Percentiles rank a stretch among this genome's conserved stretches.
Conservation (phyloP, 352 stramenopile genomes). For the Globisporangium heterothallicum region DNA sequence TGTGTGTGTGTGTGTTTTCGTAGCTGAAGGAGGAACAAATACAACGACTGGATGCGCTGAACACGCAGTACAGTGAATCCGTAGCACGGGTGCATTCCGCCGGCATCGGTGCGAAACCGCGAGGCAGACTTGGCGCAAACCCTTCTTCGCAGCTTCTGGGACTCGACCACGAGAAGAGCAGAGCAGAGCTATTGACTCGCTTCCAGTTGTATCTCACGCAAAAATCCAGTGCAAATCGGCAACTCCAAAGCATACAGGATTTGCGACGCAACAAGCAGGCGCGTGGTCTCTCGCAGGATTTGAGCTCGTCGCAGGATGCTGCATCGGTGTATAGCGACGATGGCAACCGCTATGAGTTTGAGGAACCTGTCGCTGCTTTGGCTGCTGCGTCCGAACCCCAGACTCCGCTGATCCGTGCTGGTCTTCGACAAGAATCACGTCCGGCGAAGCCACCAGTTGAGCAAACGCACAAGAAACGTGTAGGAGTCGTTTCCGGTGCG, state of each 20-base stretch:
- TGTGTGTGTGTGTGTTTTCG: neutral
- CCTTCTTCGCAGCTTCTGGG: neutral
- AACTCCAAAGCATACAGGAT: neutral
- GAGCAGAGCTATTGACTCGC: slow-evolving; percentile 3
- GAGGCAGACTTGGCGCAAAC: neutral
- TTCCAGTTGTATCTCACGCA: slow-evolving; percentile 4
- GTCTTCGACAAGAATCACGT: too few relatives aligned
- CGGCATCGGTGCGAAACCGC: neutral
- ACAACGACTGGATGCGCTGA: slow-evolving; percentile 1
- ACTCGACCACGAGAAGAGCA: slow-evolving; percentile 9
- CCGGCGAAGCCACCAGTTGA: too few relatives aligned
- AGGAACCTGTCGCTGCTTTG: neutral
- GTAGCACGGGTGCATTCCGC: neutral
- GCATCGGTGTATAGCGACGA: neutral
- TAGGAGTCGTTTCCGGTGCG: too few relatives aligned
- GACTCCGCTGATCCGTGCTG: neutral
- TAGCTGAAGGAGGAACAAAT: slow-evolving; percentile 11
- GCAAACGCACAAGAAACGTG: too few relatives aligned
- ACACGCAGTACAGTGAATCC: slow-evolving; percentile 2
- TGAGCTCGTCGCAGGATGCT: neutral
- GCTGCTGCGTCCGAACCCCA: neutral
- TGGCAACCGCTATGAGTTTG: slow-evolving; percentile 4
- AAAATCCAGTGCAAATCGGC: neutral
- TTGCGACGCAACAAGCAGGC: neutral
- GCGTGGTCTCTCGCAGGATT: neutral